Base-by-base conservation (phyloP, 1,284 basidiomycete genomes). In the Lignosus rhinocerotis region DNA sequence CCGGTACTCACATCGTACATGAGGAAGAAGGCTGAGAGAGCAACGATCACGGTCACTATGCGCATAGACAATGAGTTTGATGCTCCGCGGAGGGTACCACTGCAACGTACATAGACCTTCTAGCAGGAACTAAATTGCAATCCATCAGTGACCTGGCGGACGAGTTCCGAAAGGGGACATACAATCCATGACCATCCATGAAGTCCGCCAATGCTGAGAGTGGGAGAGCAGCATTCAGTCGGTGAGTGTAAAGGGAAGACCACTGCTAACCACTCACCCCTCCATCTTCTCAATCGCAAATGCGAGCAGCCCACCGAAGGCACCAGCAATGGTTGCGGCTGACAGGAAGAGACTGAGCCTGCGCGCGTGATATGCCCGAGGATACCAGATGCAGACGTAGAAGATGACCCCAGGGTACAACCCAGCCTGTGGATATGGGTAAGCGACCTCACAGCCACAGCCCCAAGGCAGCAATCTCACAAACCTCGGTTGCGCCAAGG, bases 331-430 rank as follows among this genome's bases (percentile, higher is more conserved):
- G 0, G 83, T 82, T 25, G 82, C 79, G 0, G 79, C 76, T 1
- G 81, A 80, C 62, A 84, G 84, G 73, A 85, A 84, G 19, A 78
- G 72, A 9, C 82, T 48, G n/a, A 64, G 51, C 1, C 64, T 56
- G 38, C 55, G 57, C 9, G 58, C 59, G 9, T 59, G 57, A 30
- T 60, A 58, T 0, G 54, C 43, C 11, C 64, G 49, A 11, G 56
- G 56, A 25, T 63, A 63, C 61, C 61, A 63, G 8, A 56, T 59
- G 77, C 78, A 84, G 75, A 59, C 79, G 69, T 57, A 86, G 80
- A 54, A 88, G 71, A 63, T 75, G 75, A 58, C 78, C 69, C 34
- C 86, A 78, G 34, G 84, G 81, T 64, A 87, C 84, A 70, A 86
- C 83, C 62, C 68, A 31, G 62, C 49, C 59, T 66, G n/a, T 3